These are phyloP conservation scores for Thielaviopsis cerberus DNA, from an alignment of 2,329 filamentous ascomycete genomes.

Conservation along the genomic window DNA sequence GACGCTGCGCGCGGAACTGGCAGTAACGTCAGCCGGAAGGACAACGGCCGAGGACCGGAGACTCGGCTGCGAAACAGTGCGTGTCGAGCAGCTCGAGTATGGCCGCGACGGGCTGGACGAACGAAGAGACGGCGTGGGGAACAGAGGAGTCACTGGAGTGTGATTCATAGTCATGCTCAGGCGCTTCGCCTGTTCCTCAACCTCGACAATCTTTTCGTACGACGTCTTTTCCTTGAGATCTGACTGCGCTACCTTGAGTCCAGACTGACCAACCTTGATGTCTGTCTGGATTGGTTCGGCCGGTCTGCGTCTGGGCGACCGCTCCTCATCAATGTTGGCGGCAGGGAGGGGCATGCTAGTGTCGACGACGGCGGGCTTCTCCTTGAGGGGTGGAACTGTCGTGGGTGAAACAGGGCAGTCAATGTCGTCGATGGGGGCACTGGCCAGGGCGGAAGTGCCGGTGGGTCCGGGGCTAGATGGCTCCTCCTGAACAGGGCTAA, in stretches of 20 bases:
- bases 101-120: constrained; percentile 13
- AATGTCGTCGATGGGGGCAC: not conserved
- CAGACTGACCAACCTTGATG: constrained; percentile 13
- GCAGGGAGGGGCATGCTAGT: not conserved
- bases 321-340: not conserved
- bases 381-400: not conserved
- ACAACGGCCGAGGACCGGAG: constrained; percentile 22
- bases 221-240: constrained; percentile 30
- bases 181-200: constrained; percentile 65
- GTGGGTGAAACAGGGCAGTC: not conserved
- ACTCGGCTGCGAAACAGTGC: constrained; percentile 31
- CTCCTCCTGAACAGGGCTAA: not conserved
- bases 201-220: constrained; percentile 30
- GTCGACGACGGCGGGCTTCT: not conserved
- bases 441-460: not conserved
- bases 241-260: constrained; percentile 8
- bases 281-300: constrained; percentile 1
- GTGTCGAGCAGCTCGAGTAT: constrained; percentile 18
- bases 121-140: constrained; percentile 19
- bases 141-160: constrained; percentile 57
- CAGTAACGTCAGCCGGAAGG: constrained; percentile 26
- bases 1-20: constrained; percentile 31
- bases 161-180: constrained; percentile 49
- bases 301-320: not conserved
- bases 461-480: not conserved